Conservation (phyloP, 805 yeast species). For the Saturnispora besseyi region DNA sequence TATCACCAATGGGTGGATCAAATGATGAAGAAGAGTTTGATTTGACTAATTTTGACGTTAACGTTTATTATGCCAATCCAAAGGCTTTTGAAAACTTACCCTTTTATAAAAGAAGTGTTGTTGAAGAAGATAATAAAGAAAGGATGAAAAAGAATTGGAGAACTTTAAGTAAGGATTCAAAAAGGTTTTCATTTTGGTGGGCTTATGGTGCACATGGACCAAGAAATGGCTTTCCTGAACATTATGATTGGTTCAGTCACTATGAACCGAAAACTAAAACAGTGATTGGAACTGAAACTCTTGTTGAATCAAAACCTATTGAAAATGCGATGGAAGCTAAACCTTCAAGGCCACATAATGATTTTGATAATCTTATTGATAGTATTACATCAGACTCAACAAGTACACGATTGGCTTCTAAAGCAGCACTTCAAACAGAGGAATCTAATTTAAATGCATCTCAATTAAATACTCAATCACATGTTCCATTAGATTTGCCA, state of each 20-base stretch:
- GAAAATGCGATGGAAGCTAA: not conserved
- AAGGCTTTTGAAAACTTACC: constrained; percentile 27
- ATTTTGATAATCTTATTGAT: constrained; percentile 11
- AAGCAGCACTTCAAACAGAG: constrained; percentile 11
- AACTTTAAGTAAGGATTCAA: constrained; percentile 37
- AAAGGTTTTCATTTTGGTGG: constrained; percentile 50
- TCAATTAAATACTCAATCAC: constrained; percentile 10
- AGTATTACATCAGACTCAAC: constrained; percentile 7
- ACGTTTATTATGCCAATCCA: constrained; percentile 27
- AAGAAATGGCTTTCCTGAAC: constrained; percentile 43
- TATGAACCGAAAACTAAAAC: constrained; percentile 2
- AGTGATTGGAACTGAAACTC: not conserved
- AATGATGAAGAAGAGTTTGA: constrained; percentile 27
- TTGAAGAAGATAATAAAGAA: constrained; percentile 40
- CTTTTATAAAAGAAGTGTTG: constrained; percentile 47
- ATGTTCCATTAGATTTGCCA: constrained; percentile 52
- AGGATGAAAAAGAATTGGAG: constrained; percentile 48
- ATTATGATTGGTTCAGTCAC: constrained; percentile 30
- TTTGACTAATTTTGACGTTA: constrained; percentile 26
- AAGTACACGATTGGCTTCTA: constrained; percentile 5
- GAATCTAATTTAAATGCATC: constrained; percentile 8
- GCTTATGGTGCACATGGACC: constrained; percentile 69
- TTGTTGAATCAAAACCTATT: not conserved
- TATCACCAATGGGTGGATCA: constrained; percentile 24
- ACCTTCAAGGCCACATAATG: not conserved